Evolutionary conservation across 257 asterid genomes (phyloP).

Genomic region (Cinchona pubescens): DNA sequence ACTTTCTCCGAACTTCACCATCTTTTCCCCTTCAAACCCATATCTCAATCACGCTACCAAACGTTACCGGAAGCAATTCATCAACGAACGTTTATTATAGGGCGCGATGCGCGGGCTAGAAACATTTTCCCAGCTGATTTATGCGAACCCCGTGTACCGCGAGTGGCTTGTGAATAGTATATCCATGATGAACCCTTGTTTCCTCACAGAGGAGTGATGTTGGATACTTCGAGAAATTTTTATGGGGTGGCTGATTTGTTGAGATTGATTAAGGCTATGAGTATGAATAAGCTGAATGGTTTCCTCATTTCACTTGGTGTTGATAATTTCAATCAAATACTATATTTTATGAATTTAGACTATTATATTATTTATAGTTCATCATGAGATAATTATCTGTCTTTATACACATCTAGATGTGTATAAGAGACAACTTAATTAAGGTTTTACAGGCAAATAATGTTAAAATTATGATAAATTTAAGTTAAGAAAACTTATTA

Average conservation of each 20-base stretch:
- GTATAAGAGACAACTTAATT: no score
- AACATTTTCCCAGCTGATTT: conserved; percentile 78
- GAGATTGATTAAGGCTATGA: conserved; percentile 66
- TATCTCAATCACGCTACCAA: conserved; percentile 55
- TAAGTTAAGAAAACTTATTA: no score
- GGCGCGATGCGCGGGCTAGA: conserved; percentile 95
- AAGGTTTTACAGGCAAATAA: no score
- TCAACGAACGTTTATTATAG: conserved; percentile 57
- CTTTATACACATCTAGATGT: no score
- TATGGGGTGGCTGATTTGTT: conserved; percentile 54
- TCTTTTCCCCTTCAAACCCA: conserved; percentile 43
- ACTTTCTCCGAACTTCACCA: conserved; percentile 58
- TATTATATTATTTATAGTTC: no score
- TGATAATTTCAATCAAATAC: no score
- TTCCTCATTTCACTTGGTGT: no score
- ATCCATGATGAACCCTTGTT: conserved; percentile 66
- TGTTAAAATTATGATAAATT: no score
- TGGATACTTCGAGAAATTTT: conserved; percentile 82
- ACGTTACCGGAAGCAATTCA: conserved; percentile 54
- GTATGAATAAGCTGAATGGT: conserved; percentile 89
- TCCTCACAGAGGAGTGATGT: conserved; percentile 62
- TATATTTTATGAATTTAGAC: no score
- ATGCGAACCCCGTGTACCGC: conserved; percentile 39
- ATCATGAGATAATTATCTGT: no score
- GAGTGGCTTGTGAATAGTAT: conserved; percentile 51